A percentile compares a stretch with the other conserved stretches of the same genome.
These are phyloP conservation scores for Penicillium subrubescens DNA, from an alignment of 495 filamentous ascomycete species.

Conservation along the genomic window DNA sequence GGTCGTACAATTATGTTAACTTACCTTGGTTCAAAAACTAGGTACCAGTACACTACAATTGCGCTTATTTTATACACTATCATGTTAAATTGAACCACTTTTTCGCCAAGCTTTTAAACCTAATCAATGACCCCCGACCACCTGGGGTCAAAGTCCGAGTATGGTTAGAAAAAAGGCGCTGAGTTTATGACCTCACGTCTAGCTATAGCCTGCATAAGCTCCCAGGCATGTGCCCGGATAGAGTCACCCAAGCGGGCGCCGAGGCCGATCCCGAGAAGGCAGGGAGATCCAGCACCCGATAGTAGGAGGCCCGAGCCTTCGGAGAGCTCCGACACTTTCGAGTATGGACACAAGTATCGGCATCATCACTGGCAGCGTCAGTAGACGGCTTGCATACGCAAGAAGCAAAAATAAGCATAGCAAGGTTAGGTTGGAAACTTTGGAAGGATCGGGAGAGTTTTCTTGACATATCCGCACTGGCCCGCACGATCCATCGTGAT, in stretches of 20 bases:
- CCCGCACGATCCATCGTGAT: not conserved
- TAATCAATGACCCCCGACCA: too few relatives aligned
- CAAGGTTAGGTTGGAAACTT: not conserved
- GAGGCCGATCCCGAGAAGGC: slow-evolving; percentile 4
- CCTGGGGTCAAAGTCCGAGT: too few relatives aligned
- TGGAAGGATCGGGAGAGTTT: not conserved
- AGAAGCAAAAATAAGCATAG: not conserved
- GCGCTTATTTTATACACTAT: too few relatives aligned
- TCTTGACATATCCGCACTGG: not conserved
- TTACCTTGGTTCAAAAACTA: too few relatives aligned
- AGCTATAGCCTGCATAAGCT: too few relatives aligned
- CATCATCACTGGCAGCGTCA: not conserved
- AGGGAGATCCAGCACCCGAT: slow-evolving; percentile 5
- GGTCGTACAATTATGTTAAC: too few relatives aligned
- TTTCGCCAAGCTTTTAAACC: too few relatives aligned
- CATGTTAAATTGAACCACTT: too few relatives aligned
- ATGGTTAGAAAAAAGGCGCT: too few relatives aligned
- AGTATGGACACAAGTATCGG: not conserved
- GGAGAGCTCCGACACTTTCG: not conserved
- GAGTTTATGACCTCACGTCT: too few relatives aligned
- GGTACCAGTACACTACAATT: too few relatives aligned
- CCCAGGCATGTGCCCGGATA: not conserved
- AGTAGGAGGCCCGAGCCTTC: not conserved
- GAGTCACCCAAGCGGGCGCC: not conserved
- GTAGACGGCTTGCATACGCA: not conserved